Evolutionary conservation across 352 stramenopile species (phyloP).

Genomic region (Plasmopara muralis): DNA sequence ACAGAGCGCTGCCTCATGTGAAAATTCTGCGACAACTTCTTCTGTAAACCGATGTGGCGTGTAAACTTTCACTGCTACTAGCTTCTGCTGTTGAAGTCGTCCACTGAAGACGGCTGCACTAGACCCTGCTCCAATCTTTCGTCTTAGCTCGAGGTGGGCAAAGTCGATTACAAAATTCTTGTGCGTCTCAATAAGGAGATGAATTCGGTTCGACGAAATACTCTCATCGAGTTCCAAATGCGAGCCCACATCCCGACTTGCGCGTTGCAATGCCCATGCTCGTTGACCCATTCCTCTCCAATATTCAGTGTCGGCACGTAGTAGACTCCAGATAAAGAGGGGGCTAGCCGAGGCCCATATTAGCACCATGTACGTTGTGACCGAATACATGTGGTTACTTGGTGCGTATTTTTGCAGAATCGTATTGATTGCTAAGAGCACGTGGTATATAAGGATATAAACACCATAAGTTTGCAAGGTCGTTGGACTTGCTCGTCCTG

Average conservation of each 20-base stretch:
- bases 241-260: conserved; percentile 4
- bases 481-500: conserved; percentile 24
- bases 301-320: conserved; percentile 54
- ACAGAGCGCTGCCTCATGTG: conserved; percentile 47
- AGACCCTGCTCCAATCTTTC: conserved; percentile 34
- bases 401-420: conserved; percentile 13
- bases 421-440: conserved; percentile 17
- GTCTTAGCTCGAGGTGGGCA: conserved; percentile 30
- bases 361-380: conserved; percentile 18
- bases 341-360: conserved; percentile 28
- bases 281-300: conserved; percentile 49
- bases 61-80: conserved; percentile 59
- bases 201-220: conserved; percentile 35
- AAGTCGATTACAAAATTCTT: conserved; percentile 41
- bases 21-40: conserved; percentile 41
- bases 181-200: conserved; percentile 46
- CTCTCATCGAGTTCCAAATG: conserved; percentile 31
- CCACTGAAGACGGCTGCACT: conserved; percentile 48
- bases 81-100: conserved; percentile 27
- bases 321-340: conserved; percentile 42
- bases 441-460: conserved; percentile 27
- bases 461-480: conserved; percentile 26
- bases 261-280: conserved; percentile 28
- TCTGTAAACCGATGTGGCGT: conserved; percentile 48
- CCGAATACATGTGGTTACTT: conserved; percentile 2